Evolutionary conservation across 2,329 filamentous ascomycete genomes (phyloP), one percentile per base, ranked within the genome.

Genomic region (Fusarium sp.): DNA sequence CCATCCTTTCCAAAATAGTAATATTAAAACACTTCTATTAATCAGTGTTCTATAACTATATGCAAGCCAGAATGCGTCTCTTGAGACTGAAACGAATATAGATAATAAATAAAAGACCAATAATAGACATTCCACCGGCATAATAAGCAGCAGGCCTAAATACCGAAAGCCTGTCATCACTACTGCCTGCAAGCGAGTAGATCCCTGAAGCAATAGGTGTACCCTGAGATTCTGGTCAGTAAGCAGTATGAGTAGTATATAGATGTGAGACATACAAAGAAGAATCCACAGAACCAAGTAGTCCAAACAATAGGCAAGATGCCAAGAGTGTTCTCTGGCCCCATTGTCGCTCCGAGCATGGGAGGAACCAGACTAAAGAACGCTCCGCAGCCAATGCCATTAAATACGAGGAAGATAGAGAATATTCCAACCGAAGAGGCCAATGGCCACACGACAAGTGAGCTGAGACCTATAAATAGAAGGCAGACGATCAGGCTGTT

Each of bases 281-380:
- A 79, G 61, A 78, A 79, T 0, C 78, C 78, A 27, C 68, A 77
- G 17, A 78, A 78, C 78, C 78, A 79, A 0, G 75, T 76, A 5
- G 77, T 79, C 74, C 77, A 77, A 2, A 79, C 60, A 6, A 79
- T 76, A 1, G 78, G 77, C 1, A 79, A 50, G 3, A 78, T 74
- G 1, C 75, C 73, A 1, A 79, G 68, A 0, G 70, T 72, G 8
- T 75, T 76, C 36, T 75, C 73, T 6, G 50, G 31, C 0, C 78
- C 78, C 60, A 79, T 78, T 0, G 71, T 72, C 2, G 75, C 72
- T 2, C 78, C 75, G 7, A 79, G 39, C 29, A 75, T 76, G 1
- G 76, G 69, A 2, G 78, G 78, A 7, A 78, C 78, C 3, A 79
- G 60, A 27, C 78, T 79, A n/a, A 79, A 79, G 52, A 78, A 79